These are phyloP conservation scores for Hyaloperonospora arabidopsidis DNA, from an alignment of 352 stramenopile species.

Conservation along the genomic window DNA sequence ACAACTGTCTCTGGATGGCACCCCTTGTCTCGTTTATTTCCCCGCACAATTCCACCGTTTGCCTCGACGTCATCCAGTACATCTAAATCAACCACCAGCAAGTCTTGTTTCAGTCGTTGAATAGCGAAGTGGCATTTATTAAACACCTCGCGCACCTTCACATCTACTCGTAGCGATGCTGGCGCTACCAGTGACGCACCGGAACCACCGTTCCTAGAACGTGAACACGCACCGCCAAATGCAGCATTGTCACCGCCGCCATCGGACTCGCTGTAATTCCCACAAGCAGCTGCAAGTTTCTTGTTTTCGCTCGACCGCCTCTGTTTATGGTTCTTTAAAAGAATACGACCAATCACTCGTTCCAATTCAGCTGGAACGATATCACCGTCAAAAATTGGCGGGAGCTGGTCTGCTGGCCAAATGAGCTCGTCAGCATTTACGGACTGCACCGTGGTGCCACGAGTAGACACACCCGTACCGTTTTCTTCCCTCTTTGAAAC, in stretches of 20 bases:
- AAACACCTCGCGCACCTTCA: constrained; percentile 68
- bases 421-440: constrained; percentile 88
- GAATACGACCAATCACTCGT: constrained; percentile 59
- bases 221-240: constrained; percentile 24
- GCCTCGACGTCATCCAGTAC: constrained; percentile 12
- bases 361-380: constrained; percentile 72
- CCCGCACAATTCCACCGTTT: constrained; percentile 6
- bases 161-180: constrained; percentile 31
- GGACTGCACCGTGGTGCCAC: constrained; percentile 47
- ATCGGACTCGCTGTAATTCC: constrained; percentile 41
- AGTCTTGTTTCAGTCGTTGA: constrained; percentile 64
- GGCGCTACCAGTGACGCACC: constrained; percentile 2
- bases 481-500: constrained; percentile 30
- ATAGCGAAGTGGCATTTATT: constrained; percentile 48
- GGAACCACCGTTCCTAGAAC: constrained; percentile 43
- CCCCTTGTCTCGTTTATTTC: constrained; percentile 4
- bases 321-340: constrained; percentile 54
- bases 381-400: constrained; percentile 78
- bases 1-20: constrained; percentile 38
- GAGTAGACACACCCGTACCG: constrained; percentile 34
- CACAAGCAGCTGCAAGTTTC: constrained; percentile 14
- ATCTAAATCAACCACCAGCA: constrained; percentile 70
- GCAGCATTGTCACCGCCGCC: constrained; percentile 38
- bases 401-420: constrained; percentile 52
- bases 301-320: constrained; percentile 33